Base-by-base conservation (phyloP, 2,329 filamentous ascomycete species). In the Microsporum audouinii region DNA sequence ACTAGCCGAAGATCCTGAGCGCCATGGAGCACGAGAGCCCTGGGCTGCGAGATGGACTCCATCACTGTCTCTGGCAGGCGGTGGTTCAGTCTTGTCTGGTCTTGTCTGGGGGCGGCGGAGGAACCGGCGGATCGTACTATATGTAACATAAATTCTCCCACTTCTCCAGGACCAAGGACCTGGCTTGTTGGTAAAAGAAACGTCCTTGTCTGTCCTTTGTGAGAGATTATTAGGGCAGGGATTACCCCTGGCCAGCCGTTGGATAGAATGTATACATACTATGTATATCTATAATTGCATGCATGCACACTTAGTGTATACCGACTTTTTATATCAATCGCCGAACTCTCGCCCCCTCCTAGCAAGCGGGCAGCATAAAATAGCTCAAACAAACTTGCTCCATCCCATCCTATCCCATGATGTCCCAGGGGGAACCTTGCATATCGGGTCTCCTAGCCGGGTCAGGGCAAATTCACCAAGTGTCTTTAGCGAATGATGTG, bases 1-100 rank as follows among this genome's bases (percentile, higher is more conserved):
- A 84, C 83, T 58, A 84, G 75, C 66, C 81, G 76, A 60, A 85
- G 75, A 66, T 85, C 82, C 72, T 83, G 83, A 33, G 81, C 78
- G 59, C 81, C 83, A 66, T 85, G 82, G 7, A 86, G 77, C 60
- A 86, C 82, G n/a, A 78, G 72, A 3, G 77, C 76, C 62, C 72
- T 70, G 49, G 69, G 17, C 34, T 17, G n/a, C 43, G 23, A 23
- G 43, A 17, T 29, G 5, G 43, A 5, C 34, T 5, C 5, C 34
- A 10, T 10, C 34, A 36, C 23, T 23, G n/a, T 47, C 43, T 47
- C 43, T n/a, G 8, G n/a, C 6, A n/a, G 8, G 23, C 29, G 8
- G 39, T 14, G n/a, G 39, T 43, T 23, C 17, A 23, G n/a, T 17
- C n/a, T 43, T 23, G n/a, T 43, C 10, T 43, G 10, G 49, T 8